phyloP scores from a whole-genome alignment of 352 stramenopile species.

The Globisporangium solare region DNA sequence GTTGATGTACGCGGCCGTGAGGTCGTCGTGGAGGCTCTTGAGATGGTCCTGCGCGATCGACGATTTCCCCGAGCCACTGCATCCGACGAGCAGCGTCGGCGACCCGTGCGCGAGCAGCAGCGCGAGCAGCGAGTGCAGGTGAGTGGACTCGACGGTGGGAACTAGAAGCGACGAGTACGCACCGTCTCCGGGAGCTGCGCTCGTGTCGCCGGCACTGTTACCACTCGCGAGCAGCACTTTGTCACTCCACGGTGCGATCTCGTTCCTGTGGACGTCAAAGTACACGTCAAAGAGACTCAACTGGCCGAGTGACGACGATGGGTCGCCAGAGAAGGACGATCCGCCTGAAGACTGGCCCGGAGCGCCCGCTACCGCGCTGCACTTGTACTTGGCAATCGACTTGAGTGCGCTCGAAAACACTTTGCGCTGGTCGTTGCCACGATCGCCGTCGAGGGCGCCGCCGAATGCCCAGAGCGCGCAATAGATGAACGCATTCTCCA shows the following conservation, averaged over 20 bases:
- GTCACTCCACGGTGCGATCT: constrained; percentile 75
- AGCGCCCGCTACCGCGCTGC: constrained; percentile 9
- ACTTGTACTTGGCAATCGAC: constrained; percentile 73
- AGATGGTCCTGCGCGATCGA: constrained; percentile 73
- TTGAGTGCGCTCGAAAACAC: constrained; percentile 59
- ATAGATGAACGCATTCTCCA: constrained; percentile 96
- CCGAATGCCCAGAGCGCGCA: constrained; percentile 95
- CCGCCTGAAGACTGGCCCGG: neutral
- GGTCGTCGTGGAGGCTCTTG: constrained; percentile 56
- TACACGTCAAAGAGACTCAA: constrained; percentile 75
- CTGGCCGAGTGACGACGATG: constrained; percentile 3
- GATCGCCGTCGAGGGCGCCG: constrained; percentile 89
- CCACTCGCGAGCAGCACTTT: constrained; percentile 29
- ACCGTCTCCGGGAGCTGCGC: constrained; percentile 28
- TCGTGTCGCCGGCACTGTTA: neutral
- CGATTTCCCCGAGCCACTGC: constrained; percentile 83
- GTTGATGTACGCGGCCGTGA: constrained; percentile 49
- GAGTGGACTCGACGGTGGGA: constrained; percentile 72
- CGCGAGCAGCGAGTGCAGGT: constrained; percentile 58
- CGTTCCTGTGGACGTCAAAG: constrained; percentile 66
- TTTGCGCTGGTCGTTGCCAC: constrained; percentile 49
- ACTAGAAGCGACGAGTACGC: constrained; percentile 66
- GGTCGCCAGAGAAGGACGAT: neutral
- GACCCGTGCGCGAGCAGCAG: constrained; percentile 38
- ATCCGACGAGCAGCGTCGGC: constrained; percentile 78